These are phyloP conservation scores for Backusella circina DNA, from an alignment of 192 early-diverging fungal genomes.

Conservation along the genomic window DNA sequence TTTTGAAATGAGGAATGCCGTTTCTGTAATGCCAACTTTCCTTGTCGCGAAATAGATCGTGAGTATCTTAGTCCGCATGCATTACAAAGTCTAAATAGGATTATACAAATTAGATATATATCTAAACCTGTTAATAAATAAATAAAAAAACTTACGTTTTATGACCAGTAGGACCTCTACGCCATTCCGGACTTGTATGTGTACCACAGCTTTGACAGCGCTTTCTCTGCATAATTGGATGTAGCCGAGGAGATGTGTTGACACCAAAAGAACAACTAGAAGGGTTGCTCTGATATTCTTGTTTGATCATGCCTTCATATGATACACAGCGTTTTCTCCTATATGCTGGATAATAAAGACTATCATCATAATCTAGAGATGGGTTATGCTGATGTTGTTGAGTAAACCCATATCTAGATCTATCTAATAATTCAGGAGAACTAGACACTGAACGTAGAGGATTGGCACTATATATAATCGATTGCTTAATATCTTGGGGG, in stretches of 20 bases:
- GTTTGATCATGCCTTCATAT: background rate
- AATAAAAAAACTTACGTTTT: slow-evolving; percentile 30
- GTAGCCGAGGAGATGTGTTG: background rate
- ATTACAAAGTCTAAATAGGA: slow-evolving; percentile 30
- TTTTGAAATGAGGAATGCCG: background rate
- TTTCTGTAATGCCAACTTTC: slow-evolving; percentile 11
- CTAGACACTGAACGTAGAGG: background rate
- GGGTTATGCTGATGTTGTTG: background rate
- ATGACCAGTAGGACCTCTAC: slow-evolving; percentile 33
- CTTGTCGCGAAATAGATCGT: slow-evolving; percentile 29
- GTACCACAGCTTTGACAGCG: slow-evolving; percentile 34
- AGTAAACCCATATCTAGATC: background rate
- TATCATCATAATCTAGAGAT: background rate
- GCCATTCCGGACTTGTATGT: slow-evolving; percentile 30
- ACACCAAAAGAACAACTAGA: background rate
- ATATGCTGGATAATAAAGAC: background rate
- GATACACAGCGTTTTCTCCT: background rate
- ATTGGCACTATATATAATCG: background rate
- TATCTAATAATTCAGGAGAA: background rate
- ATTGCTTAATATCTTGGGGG: background rate
- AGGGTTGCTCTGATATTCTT: background rate
- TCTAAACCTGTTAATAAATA: background rate
- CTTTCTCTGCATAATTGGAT: background rate
- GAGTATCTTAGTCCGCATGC: slow-evolving; percentile 35
- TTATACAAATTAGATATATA: background rate